Conservation (phyloP, 495 filamentous ascomycete genomes). For the Penicillium soppii region DNA sequence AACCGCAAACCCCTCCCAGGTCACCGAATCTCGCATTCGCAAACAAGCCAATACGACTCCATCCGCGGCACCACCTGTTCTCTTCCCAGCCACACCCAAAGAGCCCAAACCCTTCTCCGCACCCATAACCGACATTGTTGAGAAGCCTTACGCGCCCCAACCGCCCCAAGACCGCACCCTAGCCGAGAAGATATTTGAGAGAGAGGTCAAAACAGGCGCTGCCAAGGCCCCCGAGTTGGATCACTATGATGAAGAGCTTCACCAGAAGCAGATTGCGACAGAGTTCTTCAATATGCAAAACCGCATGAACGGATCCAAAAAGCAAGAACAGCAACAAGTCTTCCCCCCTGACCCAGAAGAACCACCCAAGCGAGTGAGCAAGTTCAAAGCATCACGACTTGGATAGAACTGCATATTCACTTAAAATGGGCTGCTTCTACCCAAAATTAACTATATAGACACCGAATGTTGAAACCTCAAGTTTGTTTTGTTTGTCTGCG, state of each 20-base stretch:
- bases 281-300: conserved; percentile 82
- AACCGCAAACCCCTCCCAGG: conserved; percentile 6
- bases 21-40: conserved; percentile 15
- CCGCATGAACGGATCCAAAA: conserved; percentile 71
- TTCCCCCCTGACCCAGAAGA: conserved; percentile 61
- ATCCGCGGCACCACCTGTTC: conserved; percentile 24
- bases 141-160: conserved; percentile 27
- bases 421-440: too few species aligned
- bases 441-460: neutral
- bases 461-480: neutral
- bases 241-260: conserved; percentile 68
- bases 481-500: neutral
- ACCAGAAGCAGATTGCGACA: conserved; percentile 72
- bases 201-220: conserved; percentile 32
- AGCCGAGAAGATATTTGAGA: conserved; percentile 62
- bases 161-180: conserved; percentile 59
- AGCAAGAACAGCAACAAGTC: conserved; percentile 54
- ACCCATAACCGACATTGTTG: conserved; percentile 38
- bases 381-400: conserved; percentile 84
- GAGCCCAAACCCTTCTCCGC: conserved; percentile 48
- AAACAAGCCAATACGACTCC: conserved; percentile 20
- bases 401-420: conserved; percentile 33
- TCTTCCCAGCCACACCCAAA: conserved; percentile 44
- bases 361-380: conserved; percentile 72
- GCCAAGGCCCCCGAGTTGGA: conserved; percentile 56